Evolutionary conservation across 345 rosid species (phyloP), one percentile per base, ranked within the genome.

Genomic region (Mercurialis annua): DNA sequence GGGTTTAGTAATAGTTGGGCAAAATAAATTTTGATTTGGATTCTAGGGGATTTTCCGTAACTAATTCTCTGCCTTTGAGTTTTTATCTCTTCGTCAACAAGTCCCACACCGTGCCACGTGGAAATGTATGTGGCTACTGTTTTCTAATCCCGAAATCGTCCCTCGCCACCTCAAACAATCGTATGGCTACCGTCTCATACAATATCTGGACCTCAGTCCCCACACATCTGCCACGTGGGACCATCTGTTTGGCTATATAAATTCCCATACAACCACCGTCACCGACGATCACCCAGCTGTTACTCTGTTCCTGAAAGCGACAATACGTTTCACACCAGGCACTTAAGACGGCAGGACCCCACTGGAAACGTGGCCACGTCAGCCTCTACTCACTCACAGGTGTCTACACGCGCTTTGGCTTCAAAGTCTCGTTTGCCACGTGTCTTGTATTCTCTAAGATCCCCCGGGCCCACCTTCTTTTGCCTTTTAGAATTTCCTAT

Each of bases 321-420:
- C 83, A 56, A 73, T 74, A 62, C 80, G 42, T 20, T 33, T n/a
- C 6, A 14, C 76, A 54, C 63, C 67, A 70, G 52, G 40, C 43
- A 33, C 55, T 56, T 54, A 16, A 48, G 33, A n/a, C 29, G 57
- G 54, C 21, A 72, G 80, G 79, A 47, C 85, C 80, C 81, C n/a
- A 56, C 30, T 55, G 31, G 20, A 26, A 69, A 77, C 81, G 73
- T 76, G 76, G 69, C 81, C 89, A 73, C 79, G 72, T 84, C 86
- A 71, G 72, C 57, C 4, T 23, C 43, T 6, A 65, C 63, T 71
- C 76, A 24, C 10, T 30, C 63, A 72, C 46, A 73, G 70, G 84
- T 84, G 80, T 77, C 71, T 0, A 5, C 76, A 73, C 80, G 71
- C 82, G 61, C 66, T 29, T 63, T 20, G 74, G 27, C 66, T 27